Evolutionary conservation across 169 alveolate species (phyloP), one percentile per base, ranked within the genome.

Genomic region (Plasmodium gaboni): DNA sequence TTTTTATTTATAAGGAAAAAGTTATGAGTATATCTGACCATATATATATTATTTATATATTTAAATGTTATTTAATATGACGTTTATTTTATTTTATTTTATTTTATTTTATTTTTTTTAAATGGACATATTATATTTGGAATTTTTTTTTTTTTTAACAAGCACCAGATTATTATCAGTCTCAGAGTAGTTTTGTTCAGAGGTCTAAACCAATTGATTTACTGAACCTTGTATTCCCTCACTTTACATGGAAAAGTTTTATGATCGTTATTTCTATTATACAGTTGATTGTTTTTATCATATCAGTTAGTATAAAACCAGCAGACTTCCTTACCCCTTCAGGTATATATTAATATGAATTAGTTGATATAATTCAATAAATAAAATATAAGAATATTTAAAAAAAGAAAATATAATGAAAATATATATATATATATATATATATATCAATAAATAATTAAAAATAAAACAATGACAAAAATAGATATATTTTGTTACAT

Each of bases 221-320:
- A 24, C 64, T 92, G 28, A 91, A 92, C 50, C 65, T 92, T 22
- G 89, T 92, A 51, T 92, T 92, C 69, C 95, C 95, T 17, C 74
- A 88, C 65, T 92, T 92, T 64, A 61, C 89, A 55, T 80, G 88
- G 76, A 88, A 73, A 50, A 88, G 93, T 60, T 67, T 88, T 86
- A 72, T 92, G 28, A 87, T 92, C 63, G 89, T 63, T 38, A 69
- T 92, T 61, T 86, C 93, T 17, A 51, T 92, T 15, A 90, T 85
- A 59, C 93, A 92, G 67, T 64, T 89, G 72, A 73, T 80, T 5
- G 70, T 92, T 60, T 92, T 85, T 64, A 85, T 92, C 13, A 72
- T 87, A 22, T 68, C 91, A 10, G 24, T 80, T 51, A 80, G 91
- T 38, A 80, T 80, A 26, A 80, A 50, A 3, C 91, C 91, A 10